phyloP scores from a whole-genome alignment of 163 green algal species.

The Prototheca wickerhamii region DNA sequence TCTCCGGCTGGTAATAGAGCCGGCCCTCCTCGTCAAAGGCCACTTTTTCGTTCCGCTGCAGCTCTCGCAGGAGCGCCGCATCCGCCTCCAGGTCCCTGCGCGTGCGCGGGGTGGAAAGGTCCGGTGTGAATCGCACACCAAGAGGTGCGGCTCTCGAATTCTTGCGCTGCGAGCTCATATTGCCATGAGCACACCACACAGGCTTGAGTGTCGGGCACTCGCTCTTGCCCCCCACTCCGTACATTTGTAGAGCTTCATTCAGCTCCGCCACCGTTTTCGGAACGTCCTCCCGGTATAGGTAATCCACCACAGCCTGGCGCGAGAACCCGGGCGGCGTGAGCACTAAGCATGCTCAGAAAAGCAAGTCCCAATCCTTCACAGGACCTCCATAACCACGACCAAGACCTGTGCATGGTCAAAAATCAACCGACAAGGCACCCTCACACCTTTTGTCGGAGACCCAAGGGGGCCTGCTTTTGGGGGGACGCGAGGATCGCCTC shows the following conservation, averaged over 20 bases:
- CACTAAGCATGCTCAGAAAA: too few species aligned
- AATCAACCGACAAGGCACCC: too few species aligned
- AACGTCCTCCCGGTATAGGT: not conserved
- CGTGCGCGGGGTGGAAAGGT: not conserved
- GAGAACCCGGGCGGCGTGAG: not conserved
- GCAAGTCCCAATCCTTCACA: too few species aligned
- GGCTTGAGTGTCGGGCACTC: too few species aligned
- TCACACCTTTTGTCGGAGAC: not conserved
- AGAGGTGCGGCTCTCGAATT: too few species aligned
- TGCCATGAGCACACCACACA: too few species aligned
- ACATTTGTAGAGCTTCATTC: not conserved
- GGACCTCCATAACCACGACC: too few species aligned
- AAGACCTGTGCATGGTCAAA: too few species aligned
- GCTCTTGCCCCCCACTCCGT: not conserved
- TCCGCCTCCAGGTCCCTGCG: conserved; percentile 1
- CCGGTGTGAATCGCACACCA: not conserved
- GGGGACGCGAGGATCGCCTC: too few species aligned
- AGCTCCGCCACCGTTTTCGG: not conserved
- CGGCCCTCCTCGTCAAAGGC: conserved; percentile 7
- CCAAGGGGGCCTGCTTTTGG: not conserved
- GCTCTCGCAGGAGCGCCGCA: conserved; percentile 1
- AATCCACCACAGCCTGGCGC: conserved; percentile 15
- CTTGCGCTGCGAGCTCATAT: too few species aligned
- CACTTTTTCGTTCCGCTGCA: conserved; percentile 12
- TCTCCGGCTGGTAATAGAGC: conserved; percentile 8